Evolutionary conservation across 225 moss, liverwort and hornwort genomes (phyloP), one percentile per base, ranked within the genome.

Genomic region (Bryoerythrophyllum caledonicum): DNA sequence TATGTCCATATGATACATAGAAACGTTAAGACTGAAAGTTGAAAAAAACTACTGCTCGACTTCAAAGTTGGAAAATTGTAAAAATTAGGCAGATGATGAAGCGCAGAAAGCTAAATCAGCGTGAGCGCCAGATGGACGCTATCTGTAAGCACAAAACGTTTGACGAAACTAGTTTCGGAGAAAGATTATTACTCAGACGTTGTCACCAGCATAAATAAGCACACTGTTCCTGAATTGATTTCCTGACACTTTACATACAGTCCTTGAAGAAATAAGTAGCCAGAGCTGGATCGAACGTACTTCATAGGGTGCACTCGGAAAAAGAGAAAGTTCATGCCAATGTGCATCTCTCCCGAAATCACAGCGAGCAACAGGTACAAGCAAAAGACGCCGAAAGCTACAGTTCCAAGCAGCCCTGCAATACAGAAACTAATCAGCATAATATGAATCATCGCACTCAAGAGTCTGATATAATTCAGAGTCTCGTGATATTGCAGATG

Each of bases 251-350:
- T 1, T 26, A 15, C 16, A 73, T 46, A 4, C 17, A 51, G 4
- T 24, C 44, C 40, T 38, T 38, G 38, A 62, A 49, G 17, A 16
- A 3, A 37, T 3, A 19, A 30, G 41, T 26, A 60, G 0, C 17
- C 48, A 54, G 67, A 65, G 11, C 23, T 63, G 72, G n/a, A 65
- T 43, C 1, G 57, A 60, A 85, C 78, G 65, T 85, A 99, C 99
- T 95, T 99, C 99, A 99, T 99, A 6, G 99, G 99, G 80, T 90
- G 95, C 34, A 99, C 84, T 67, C 86, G 86, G 52, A 99, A 90
- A 62, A 93, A 76, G 25, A 99, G 83, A 64, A 99, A 91, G 77
- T 95, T 95, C 68, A 95, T 86, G 37, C 99, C 99, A 57, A 99
- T 86, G 46, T 95, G 95, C 91, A 93, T 93, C 74, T 93, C 95